Base-by-base conservation (phyloP, 2,329 filamentous ascomycete genomes). In the Aspergillus fijiensis region DNA sequence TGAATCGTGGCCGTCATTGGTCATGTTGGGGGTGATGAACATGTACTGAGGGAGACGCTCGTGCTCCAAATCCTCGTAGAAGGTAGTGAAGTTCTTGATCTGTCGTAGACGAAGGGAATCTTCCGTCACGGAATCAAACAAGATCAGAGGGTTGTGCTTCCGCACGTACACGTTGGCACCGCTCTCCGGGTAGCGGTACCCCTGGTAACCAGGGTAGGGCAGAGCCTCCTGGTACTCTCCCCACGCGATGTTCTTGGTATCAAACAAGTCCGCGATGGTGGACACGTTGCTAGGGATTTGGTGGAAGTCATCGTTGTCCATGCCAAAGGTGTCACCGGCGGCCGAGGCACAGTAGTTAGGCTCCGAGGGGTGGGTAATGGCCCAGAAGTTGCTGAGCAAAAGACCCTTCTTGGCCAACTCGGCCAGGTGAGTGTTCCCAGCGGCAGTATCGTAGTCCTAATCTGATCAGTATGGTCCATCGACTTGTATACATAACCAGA, bases 181-280 rank as follows among this genome's bases (percentile, higher is more conserved):
- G 2, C 82, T 90, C 63, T 85, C 63, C 64, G 85, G 80, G 72
- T 80, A 91, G 0, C 77, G 79, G 39, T 75, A 74, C 25, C 89
- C 90, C 73, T 90, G 83, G 76, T 86, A 94, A 12, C 91, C 91
- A 2, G 85, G 81, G 75, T 87, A 92, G 2, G 91, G 91, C 81
- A 89, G 82, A 69, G 91, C 87, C 72, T 95, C 90, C 74, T 92
- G 85, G 77, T 94, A 95, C 64, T 87, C 80, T 54, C 80, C 87
- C 88, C 88, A 91, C 2, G 82, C 82, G 70, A 91, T 86, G 57
- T 80, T 80, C 69, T 82, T 84, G 65, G 82, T 81, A 63, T 90
- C 87, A 21, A 91, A 84, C 54, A 91, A 79, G 74, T 91, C 88
- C n/a, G 87, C 80, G 21, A 91, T 76, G 10, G 87, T 87, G 9